Evolutionary conservation across 257 asterid species (phyloP).

Genomic region (Ehretia macrophylla): DNA sequence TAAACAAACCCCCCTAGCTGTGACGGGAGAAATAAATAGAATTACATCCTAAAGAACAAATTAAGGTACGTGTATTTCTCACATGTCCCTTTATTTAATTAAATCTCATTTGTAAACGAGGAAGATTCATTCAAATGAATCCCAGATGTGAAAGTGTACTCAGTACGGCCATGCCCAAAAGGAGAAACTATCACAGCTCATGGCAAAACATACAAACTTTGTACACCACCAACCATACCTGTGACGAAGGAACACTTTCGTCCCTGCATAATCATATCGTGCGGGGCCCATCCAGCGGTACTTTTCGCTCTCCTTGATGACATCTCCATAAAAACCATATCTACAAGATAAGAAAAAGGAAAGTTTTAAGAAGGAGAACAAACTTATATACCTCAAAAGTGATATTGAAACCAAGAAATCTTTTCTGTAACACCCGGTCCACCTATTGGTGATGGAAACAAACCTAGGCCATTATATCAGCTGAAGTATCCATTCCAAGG

Average conservation of each 20-base stretch:
- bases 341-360: slow-evolving; percentile 37
- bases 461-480: slow-evolving; percentile 6
- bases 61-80: too few relatives aligned
- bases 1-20: too few relatives aligned
- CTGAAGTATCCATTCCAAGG: neutral
- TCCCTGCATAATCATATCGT: slow-evolving; percentile 91
- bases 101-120: too few relatives aligned
- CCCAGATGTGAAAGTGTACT: neutral
- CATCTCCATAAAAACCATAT: slow-evolving; percentile 98
- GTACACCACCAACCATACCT: slow-evolving; percentile 37
- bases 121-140: neutral
- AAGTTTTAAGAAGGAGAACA: slow-evolving; percentile 8
- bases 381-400: neutral
- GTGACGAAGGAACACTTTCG: slow-evolving; percentile 97
- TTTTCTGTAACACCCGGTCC: neutral
- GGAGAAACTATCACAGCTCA: neutral
- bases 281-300: slow-evolving; percentile 98
- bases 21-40: too few relatives aligned
- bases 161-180: neutral
- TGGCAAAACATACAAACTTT: neutral
- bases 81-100: too few relatives aligned
- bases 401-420: neutral
- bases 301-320: slow-evolving; percentile 91
- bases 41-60: too few relatives aligned
- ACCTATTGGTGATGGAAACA: neutral